Evolutionary conservation across 441 rosid species (phyloP).

Genomic region (Manihot esculenta): DNA sequence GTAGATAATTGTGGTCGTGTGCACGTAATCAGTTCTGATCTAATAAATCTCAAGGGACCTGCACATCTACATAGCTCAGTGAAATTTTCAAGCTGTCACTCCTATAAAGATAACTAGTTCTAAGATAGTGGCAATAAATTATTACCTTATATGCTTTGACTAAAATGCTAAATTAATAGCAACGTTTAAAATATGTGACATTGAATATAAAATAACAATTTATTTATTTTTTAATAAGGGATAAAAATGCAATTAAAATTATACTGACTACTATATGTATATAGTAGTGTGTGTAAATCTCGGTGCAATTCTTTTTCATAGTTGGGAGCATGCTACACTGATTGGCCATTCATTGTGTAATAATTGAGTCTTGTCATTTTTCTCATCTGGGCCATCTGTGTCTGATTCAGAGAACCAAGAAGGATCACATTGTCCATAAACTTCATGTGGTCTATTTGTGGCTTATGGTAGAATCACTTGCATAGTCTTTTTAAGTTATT

Average conservation of each 20-base stretch:
- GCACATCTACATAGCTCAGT: background rate
- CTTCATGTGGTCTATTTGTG: constrained; percentile 18
- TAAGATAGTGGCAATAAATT: too few relatives aligned
- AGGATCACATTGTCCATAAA: constrained; percentile 22
- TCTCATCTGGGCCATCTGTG: constrained; percentile 39
- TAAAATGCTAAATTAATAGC: too few relatives aligned
- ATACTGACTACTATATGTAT: too few relatives aligned
- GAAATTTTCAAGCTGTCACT: too few relatives aligned
- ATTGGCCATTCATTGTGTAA: constrained; percentile 26
- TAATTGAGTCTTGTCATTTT: constrained; percentile 39
- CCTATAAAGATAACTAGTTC: too few relatives aligned
- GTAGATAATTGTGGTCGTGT: background rate
- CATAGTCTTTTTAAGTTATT: background rate
- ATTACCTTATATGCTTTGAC: too few relatives aligned
- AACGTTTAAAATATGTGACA: too few relatives aligned
- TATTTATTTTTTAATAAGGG: too few relatives aligned
- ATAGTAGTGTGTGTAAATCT: too few relatives aligned
- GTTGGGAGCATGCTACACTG: constrained; percentile 6
- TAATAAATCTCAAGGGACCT: background rate
- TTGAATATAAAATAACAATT: too few relatives aligned
- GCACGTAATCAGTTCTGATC: constrained; percentile 15
- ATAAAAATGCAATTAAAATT: too few relatives aligned
- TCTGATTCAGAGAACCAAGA: constrained; percentile 31
- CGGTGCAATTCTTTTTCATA: constrained; percentile 15
- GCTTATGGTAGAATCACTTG: constrained; percentile 3